Base-by-base conservation (phyloP, 2,329 filamentous ascomycete genomes). In the Stemphylium lycopersici region DNA sequence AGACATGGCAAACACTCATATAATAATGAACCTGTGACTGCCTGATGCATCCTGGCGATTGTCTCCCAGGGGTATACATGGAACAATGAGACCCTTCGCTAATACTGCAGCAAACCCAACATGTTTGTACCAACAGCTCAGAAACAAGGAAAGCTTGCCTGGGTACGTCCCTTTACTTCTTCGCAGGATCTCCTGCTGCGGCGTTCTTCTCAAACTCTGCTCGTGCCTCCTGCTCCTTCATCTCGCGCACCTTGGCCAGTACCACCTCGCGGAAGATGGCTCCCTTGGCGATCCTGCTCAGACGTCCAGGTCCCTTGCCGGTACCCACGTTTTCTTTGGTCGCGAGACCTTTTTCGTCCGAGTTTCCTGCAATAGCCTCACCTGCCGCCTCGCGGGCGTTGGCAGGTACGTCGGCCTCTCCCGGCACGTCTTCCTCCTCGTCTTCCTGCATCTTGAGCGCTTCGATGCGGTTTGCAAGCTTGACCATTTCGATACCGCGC, bases 191-290 rank as follows among this genome's bases (percentile, higher is more conserved):
- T 45, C 2, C 31, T 34, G 13, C 67, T 16, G 78, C 74, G 6
- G 80, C 80, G 52, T 79, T 87, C 80, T 76, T 86, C 80, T 77
- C 90, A 74, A 84, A 77, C 74, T 88, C 87, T 65, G 89, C 82
- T 29, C 84, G 85, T 71, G 93, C 87, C 72, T 96, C 89, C 67
- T 93, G 85, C 65, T 91, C 89, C 82, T 96, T 96, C 84, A 91
- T 90, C 77, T 96, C 93, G 56, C 89, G 86, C 40, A 96, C 91
- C 80, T 97, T 98, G 62, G 93, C 93, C 53, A 96, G 81, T 12
- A 97, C 93, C 11, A 98, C 90, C 76, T 97, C 93, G 67, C 90
- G 86, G 85, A 98, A 97, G 68, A 98, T 96, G 58, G 91, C 84
- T 42, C 83, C 83, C 66, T 85, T 85, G 31, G 86, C 86, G 59